Evolutionary conservation across 352 stramenopile species (phyloP).

Genomic region (Phytophthora boehmeriae): DNA sequence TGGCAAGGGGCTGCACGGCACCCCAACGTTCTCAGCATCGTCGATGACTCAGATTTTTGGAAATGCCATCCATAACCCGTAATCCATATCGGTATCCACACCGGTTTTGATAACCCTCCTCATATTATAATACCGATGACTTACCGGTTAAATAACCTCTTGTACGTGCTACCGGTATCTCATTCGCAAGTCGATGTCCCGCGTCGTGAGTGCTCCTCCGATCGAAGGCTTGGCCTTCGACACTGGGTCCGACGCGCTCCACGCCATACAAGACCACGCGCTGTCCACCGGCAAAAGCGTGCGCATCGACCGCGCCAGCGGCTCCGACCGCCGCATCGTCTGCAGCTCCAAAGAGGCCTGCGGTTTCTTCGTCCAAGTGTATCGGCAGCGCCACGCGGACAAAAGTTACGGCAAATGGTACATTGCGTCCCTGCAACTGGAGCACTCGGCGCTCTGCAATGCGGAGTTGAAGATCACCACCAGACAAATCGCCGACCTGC

Average conservation of each 20-base stretch:
- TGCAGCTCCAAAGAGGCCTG: constrained; percentile 28
- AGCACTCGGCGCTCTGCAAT: constrained; percentile 30
- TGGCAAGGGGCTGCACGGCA: background rate
- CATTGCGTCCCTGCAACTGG: constrained; percentile 29
- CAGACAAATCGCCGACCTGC: constrained; percentile 32
- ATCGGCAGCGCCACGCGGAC: constrained; percentile 29
- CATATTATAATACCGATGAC: too few species aligned
- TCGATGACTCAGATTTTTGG: too few species aligned
- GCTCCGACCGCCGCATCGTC: constrained; percentile 31
- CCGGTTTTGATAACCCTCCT: too few species aligned
- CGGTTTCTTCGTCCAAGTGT: constrained; percentile 40
- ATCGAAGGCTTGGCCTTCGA: constrained; percentile 31
- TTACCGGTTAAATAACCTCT: too few species aligned
- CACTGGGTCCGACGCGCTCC: constrained; percentile 22
- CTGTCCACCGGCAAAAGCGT: constrained; percentile 32
- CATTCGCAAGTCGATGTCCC: background rate
- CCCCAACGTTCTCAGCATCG: too few species aligned
- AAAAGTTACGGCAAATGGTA: constrained; percentile 42
- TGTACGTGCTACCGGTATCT: too few species aligned
- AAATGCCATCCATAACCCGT: too few species aligned
- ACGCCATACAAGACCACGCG: constrained; percentile 42
- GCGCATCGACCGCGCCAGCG: constrained; percentile 28
- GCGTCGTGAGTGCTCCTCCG: constrained; percentile 6
- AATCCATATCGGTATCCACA: too few species aligned
- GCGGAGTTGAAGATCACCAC: constrained; percentile 21